These are phyloP conservation scores for Trichoderma atroviride DNA, from an alignment of 2,329 filamentous ascomycete species.

Conservation along the genomic window DNA sequence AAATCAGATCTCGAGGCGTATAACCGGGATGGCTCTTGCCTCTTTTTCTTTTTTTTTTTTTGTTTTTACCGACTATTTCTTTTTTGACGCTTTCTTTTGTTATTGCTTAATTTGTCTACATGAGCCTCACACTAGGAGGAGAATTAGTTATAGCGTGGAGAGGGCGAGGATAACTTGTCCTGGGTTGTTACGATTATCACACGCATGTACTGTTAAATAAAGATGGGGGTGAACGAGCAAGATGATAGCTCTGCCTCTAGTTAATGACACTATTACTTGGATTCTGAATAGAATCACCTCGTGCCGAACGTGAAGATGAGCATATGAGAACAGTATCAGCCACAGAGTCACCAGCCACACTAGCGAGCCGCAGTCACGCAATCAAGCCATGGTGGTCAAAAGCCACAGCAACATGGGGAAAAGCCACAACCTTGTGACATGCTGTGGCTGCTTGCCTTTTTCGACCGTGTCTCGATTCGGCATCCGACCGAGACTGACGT, in stretches of 20 bases:
- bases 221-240: neutral
- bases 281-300: neutral
- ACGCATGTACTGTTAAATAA: conserved; percentile 11
- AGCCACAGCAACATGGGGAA: neutral
- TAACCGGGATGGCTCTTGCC: neutral
- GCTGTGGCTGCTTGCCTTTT: neutral
- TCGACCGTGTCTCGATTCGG: neutral
- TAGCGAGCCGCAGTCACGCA: neutral
- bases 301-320: neutral
- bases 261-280: conserved; percentile 3
- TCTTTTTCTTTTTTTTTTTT: neutral
- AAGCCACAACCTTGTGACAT: neutral
- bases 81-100: neutral
- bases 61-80: neutral
- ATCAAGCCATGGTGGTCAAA: no score
- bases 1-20: neutral
- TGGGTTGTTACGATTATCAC: neutral
- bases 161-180: neutral
- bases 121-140: neutral
- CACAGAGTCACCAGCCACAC: conserved; percentile 2
- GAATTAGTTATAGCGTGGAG: conserved; percentile 2
- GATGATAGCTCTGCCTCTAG: neutral
- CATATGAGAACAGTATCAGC: neutral
- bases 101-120: neutral
- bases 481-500: neutral